phyloP scores from a whole-genome alignment of 805 yeast species.

The Hanseniaspora hatyaiensis region DNA sequence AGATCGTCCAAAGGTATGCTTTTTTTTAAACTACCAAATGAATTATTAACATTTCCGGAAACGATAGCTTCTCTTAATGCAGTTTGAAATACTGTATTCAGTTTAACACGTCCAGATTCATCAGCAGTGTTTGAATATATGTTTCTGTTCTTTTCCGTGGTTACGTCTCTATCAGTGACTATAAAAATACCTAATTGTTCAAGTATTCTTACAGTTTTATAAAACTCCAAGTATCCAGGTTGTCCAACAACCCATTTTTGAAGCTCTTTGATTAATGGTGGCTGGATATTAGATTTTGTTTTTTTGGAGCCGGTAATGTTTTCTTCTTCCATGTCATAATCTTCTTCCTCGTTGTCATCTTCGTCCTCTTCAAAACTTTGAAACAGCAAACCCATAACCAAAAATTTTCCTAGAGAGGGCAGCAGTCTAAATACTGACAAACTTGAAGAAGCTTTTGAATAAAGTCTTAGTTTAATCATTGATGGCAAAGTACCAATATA shows the following conservation, averaged over 20 bases:
- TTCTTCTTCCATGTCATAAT: slow-evolving; percentile 11
- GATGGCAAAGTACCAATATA: slow-evolving; percentile 85
- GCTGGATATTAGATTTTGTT: not conserved
- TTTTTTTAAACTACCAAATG: slow-evolving; percentile 65
- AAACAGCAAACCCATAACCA: slow-evolving; percentile 77
- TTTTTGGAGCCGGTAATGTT: not conserved
- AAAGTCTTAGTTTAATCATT: slow-evolving; percentile 68
- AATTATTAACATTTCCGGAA: slow-evolving; percentile 54
- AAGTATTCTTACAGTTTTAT: slow-evolving; percentile 69
- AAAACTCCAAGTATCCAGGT: slow-evolving; percentile 40
- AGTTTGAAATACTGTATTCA: slow-evolving; percentile 62
- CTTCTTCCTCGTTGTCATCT: slow-evolving; percentile 49
- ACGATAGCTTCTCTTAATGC: slow-evolving; percentile 76
- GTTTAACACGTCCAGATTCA: slow-evolving; percentile 29
- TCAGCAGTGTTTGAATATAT: slow-evolving; percentile 29
- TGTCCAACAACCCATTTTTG: slow-evolving; percentile 49
- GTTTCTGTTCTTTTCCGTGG: not conserved
- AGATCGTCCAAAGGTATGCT: slow-evolving; percentile 25
- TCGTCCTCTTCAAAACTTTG: slow-evolving; percentile 52
- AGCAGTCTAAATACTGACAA: slow-evolving; percentile 81
- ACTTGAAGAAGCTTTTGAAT: slow-evolving; percentile 86
- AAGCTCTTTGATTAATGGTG: slow-evolving; percentile 7
- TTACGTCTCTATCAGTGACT: slow-evolving; percentile 38
- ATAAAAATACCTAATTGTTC: slow-evolving; percentile 63
- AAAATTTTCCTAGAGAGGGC: slow-evolving; percentile 81